These are phyloP conservation scores for Citrus trifoliata DNA, from an alignment of 345 rosid species.

Conservation along the genomic window DNA sequence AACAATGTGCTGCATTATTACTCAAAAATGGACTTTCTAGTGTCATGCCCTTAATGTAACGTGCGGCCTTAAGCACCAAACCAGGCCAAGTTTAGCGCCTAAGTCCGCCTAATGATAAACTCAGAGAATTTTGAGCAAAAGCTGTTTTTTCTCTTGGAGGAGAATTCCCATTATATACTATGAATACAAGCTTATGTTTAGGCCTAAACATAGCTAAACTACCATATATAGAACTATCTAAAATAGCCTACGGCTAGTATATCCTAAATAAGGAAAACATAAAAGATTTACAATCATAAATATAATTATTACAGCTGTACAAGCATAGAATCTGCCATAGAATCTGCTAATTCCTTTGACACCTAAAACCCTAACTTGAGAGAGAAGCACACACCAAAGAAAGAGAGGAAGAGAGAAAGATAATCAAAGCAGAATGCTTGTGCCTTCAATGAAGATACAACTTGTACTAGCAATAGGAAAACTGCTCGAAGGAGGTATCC, in stretches of 20 bases:
- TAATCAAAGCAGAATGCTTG: no score
- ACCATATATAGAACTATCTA: not conserved
- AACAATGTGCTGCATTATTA: not conserved
- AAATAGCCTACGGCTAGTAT: not conserved
- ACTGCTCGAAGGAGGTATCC: no score
- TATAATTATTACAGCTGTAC: no score
- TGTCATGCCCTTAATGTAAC: no score
- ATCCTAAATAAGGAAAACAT: not conserved
- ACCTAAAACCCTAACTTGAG: no score
- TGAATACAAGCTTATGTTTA: not conserved
- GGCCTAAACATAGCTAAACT: no score
- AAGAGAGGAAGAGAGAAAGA: no score
- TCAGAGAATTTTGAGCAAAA: not conserved
- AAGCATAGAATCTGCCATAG: not conserved
- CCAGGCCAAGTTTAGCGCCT: no score
- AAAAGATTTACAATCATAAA: not conserved
- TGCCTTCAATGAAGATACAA: no score
- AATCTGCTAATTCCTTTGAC: not conserved
- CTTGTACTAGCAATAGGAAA: no score
- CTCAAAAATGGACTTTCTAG: slow-evolving; percentile 7
- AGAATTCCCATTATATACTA: not conserved
- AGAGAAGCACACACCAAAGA: no score
- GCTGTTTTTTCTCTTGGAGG: not conserved
- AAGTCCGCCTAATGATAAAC: not conserved
- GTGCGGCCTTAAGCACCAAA: no score